Percentiles rank a stretch among this genome's conserved stretches.
phyloP scores from a whole-genome alignment of 305 asterid genomes.

The Fraxinus sp. region DNA sequence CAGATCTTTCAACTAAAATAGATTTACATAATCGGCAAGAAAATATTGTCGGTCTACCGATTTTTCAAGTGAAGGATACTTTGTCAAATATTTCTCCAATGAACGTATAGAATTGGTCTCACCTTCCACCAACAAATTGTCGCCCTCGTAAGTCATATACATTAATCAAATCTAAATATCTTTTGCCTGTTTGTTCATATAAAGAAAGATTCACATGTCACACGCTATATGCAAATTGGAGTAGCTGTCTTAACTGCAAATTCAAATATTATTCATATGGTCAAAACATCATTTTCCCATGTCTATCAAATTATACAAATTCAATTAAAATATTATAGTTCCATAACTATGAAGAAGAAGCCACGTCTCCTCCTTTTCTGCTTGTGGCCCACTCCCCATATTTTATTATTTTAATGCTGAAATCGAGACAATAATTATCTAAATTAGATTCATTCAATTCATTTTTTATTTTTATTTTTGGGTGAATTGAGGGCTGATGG shows the following conservation, averaged over 20 bases:
- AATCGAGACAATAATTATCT: neutral
- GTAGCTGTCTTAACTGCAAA: neutral
- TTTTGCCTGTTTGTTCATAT: neutral
- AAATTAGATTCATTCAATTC: neutral
- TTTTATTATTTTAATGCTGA: neutral
- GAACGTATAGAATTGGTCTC: neutral
- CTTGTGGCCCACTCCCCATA: neutral
- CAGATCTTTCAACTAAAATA: neutral
- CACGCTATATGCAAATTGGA: neutral
- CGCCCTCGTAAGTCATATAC: neutral
- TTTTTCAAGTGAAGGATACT: neutral
- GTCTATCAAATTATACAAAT: neutral
- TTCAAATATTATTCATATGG: neutral
- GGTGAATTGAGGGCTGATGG: neutral
- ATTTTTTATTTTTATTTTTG: no score
- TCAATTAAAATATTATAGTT: neutral
- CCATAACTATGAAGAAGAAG: neutral
- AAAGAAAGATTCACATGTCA: neutral
- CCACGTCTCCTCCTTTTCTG: conserved; percentile 6
- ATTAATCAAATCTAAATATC: neutral
- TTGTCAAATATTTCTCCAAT: neutral
- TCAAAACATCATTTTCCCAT: neutral
- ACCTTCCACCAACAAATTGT: neutral
- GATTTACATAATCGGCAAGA: neutral
- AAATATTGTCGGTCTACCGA: neutral